Evolutionary conservation across 768 basidiomycete species (phyloP).

Genomic region (Podaxis rugospora): DNA sequence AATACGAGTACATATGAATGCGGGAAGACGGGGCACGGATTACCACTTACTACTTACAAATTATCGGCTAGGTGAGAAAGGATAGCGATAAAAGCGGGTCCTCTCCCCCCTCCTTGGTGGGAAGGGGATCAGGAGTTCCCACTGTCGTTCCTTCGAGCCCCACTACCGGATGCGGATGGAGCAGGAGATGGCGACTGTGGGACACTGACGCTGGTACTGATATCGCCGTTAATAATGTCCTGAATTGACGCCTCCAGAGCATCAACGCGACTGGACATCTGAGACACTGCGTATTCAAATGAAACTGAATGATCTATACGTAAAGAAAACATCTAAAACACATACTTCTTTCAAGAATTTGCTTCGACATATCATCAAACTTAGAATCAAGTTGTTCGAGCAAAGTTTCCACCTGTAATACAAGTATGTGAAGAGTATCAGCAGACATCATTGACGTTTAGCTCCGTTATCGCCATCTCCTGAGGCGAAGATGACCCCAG

Average conservation of each 20-base stretch:
- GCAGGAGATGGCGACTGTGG: slow-evolving; percentile 59
- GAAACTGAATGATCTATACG: slow-evolving; percentile 10
- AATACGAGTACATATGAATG: neutral
- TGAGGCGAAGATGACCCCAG: neutral
- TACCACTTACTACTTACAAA: neutral
- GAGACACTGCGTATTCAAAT: slow-evolving; percentile 56
- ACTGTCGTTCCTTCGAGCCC: slow-evolving; percentile 40
- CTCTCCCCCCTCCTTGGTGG: slow-evolving; percentile 10
- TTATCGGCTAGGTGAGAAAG: neutral
- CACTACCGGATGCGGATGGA: slow-evolving; percentile 26
- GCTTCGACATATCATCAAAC: slow-evolving; percentile 90
- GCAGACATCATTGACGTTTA: neutral
- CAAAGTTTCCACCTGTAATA: slow-evolving; percentile 74
- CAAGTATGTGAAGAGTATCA: slow-evolving; percentile 4
- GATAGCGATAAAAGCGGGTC: neutral
- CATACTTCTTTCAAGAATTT: slow-evolving; percentile 80
- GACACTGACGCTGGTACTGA: slow-evolving; percentile 23
- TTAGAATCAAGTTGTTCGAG: slow-evolving; percentile 85
- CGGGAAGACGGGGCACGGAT: neutral
- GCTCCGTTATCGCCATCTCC: neutral
- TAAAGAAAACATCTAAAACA: slow-evolving; percentile 4
- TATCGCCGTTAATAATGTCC: slow-evolving; percentile 82
- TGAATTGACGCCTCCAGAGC: slow-evolving; percentile 86
- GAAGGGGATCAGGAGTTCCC: slow-evolving; percentile 13
- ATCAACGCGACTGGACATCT: slow-evolving; percentile 92